Percentiles rank a stretch among this genome's conserved stretches.
Evolutionary conservation across 2,329 filamentous ascomycete genomes (phyloP).

Genomic region (Acrodontium crateriforme): DNA sequence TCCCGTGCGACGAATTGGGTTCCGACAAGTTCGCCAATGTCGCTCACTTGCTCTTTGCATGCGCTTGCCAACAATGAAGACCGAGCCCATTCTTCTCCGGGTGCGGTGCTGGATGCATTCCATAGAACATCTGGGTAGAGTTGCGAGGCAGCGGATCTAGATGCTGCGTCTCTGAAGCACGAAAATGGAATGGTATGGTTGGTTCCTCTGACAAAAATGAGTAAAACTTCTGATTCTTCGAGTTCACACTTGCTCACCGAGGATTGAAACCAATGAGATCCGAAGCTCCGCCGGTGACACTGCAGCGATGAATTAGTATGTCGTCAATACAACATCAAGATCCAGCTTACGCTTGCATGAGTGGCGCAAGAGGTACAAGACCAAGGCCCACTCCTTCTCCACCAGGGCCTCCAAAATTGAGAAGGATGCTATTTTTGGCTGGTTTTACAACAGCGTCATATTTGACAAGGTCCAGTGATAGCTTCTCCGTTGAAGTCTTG

Average conservation of each 20-base stretch:
- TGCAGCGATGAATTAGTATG: not conserved
- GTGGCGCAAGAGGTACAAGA: slow-evolving; percentile 1
- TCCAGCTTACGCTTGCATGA: not conserved
- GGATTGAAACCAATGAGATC: slow-evolving; percentile 8
- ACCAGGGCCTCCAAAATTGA: slow-evolving; percentile 16
- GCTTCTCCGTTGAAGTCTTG: not conserved
- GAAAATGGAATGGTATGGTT: slow-evolving; percentile 9
- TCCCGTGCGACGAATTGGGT: slow-evolving; percentile 34
- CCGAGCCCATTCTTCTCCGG: slow-evolving; percentile 7
- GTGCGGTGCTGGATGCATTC: slow-evolving; percentile 6
- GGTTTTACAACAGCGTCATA: slow-evolving; percentile 9
- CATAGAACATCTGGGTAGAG: slow-evolving; percentile 1
- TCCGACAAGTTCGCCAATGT: slow-evolving; percentile 26
- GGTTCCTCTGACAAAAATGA: slow-evolving; percentile 4
- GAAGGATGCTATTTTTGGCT: slow-evolving; percentile 9
- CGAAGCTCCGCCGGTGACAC: slow-evolving; percentile 7
- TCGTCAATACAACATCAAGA: not conserved
- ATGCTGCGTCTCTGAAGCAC: slow-evolving; percentile 5
- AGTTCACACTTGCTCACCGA: not conserved
- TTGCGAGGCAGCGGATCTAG: not conserved
- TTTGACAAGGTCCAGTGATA: slow-evolving; percentile 9
- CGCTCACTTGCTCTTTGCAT: slow-evolving; percentile 7
- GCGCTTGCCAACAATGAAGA: slow-evolving; percentile 3
- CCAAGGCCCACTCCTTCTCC: slow-evolving; percentile 4
- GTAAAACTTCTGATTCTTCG: not conserved